Evolutionary conservation across 805 yeast species (phyloP).

Genomic region (Cyberlindnera xishuangbannaensis): DNA sequence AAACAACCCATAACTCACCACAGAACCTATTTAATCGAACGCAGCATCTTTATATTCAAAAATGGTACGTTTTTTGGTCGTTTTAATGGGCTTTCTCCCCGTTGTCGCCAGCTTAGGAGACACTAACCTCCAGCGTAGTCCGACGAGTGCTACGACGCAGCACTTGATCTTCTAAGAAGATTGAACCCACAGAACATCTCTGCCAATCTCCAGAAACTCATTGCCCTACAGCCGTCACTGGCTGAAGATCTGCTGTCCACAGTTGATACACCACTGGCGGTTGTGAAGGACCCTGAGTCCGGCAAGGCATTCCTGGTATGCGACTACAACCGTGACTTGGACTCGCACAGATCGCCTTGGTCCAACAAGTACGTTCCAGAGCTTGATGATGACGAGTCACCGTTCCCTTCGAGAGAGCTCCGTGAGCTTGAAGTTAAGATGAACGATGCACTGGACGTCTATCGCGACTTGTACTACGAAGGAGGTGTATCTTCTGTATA

Average conservation of each 20-base stretch:
- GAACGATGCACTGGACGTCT: constrained; percentile 87
- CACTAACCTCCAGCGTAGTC: constrained; percentile 8
- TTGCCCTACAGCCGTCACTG: constrained; percentile 48
- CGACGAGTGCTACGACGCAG: constrained; percentile 60
- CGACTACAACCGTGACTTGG: constrained; percentile 94
- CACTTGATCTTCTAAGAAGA: constrained; percentile 71
- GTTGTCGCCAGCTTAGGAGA: no score
- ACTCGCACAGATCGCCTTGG: constrained; percentile 89
- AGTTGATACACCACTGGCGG: constrained; percentile 76
- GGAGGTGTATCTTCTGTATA: constrained; percentile 90
- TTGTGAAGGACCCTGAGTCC: constrained; percentile 24
- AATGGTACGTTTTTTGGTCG: no score
- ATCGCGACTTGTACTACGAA: constrained; percentile 90
- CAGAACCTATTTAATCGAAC: no score
- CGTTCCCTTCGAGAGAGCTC: constrained; percentile 61
- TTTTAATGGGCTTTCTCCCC: no score
- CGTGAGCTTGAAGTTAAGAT: constrained; percentile 75
- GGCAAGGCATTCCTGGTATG: constrained; percentile 77
- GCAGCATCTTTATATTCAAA: no score
- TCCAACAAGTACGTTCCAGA: constrained; percentile 63
- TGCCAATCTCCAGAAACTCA: constrained; percentile 35
- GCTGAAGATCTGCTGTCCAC: constrained; percentile 85
- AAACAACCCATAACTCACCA: no score
- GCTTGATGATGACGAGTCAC: constrained; percentile 60
- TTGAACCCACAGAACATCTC: constrained; percentile 60